Base-by-base conservation (phyloP, 129 eudicot species). In the Artemisia argyi region DNA sequence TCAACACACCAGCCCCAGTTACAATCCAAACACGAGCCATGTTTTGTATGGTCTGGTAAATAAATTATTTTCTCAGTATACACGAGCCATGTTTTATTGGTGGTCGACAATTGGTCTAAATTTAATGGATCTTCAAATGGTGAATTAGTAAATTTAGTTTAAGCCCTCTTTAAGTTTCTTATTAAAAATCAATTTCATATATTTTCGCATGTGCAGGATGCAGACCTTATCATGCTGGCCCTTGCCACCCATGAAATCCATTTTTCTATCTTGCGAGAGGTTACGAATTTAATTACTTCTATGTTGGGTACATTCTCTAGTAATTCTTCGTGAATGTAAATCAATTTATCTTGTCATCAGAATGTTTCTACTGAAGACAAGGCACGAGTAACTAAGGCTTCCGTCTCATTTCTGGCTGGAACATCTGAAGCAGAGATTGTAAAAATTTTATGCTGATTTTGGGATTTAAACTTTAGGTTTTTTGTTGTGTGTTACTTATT, bases 261-360 rank as follows among this genome's bases (percentile, higher is more conserved):
- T 75, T 83, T 89, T 32, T 89, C 89, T 0, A 82, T 89, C 44
- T 52, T 89, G n/a, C 84, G 96, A 65, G 92, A 84, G 92, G 92
- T 83, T 61, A 61, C 64, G 50, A 20, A 24, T 69, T 61, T 15
- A 35, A 35, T 52, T 52, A 14, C 9, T 73, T 15, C n/a, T 59
- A 57, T 13, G 19, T 49, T 50, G 24, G 10, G 44, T n/a, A 28
- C 15, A 65, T 73, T 6, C 13, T 48, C 42, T 55, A 18, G 5
- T 57, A 10, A 6, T 65, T 46, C 12, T 17, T 54, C 14, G 8
- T 5, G 0, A 57, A 10, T 20, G 48, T 72, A 32, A 78, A 18
- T 30, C 66, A 48, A 48, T 15, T 66, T 65, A 6, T n/a, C 64
- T 46, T 65, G 18, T 76, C 11, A n/a, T 61, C 72, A 86, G 91